Evolutionary conservation across 345 rosid genomes (phyloP).

Genomic region (Zanthoxylum bungeanum): DNA sequence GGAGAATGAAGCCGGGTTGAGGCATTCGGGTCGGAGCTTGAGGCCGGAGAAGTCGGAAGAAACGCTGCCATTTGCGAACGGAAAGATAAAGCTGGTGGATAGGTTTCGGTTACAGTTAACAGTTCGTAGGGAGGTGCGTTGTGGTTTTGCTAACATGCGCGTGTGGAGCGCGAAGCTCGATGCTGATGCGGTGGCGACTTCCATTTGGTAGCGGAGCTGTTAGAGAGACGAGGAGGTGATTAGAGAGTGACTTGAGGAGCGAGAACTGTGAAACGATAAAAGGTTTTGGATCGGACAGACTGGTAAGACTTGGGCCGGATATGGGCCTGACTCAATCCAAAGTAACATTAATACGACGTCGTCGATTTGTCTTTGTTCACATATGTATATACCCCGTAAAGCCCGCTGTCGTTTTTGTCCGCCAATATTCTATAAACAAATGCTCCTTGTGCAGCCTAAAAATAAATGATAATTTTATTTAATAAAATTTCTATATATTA

Average conservation of each 20-base stretch:
- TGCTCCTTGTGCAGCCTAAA: too few relatives aligned
- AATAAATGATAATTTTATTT: too few relatives aligned
- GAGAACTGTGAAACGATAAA: neutral
- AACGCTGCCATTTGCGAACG: constrained; percentile 45
- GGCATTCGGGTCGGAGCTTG: constrained; percentile 44
- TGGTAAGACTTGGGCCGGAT: neutral
- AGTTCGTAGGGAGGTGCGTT: constrained; percentile 24
- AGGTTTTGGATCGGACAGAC: constrained; percentile 1
- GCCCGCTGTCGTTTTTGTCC: too few relatives aligned
- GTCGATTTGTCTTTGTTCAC: too few relatives aligned
- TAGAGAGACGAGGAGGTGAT: neutral
- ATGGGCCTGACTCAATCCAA: constrained; percentile 4
- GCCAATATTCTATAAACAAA: too few relatives aligned
- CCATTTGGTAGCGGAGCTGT: constrained; percentile 33
- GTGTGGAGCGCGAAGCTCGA: constrained; percentile 42
- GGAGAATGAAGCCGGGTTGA: constrained; percentile 44
- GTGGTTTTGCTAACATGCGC: constrained; percentile 35
- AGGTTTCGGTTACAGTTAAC: constrained; percentile 24
- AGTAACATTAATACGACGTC: too few relatives aligned
- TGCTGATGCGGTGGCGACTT: constrained; percentile 42
- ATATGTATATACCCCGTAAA: too few relatives aligned
- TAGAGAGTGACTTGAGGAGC: neutral
- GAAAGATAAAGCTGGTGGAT: constrained; percentile 41
- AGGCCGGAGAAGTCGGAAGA: constrained; percentile 48
- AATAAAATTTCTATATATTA: too few relatives aligned